phyloP scores from a whole-genome alignment of 176 grass and related monocot species.

The Oryza punctata region DNA sequence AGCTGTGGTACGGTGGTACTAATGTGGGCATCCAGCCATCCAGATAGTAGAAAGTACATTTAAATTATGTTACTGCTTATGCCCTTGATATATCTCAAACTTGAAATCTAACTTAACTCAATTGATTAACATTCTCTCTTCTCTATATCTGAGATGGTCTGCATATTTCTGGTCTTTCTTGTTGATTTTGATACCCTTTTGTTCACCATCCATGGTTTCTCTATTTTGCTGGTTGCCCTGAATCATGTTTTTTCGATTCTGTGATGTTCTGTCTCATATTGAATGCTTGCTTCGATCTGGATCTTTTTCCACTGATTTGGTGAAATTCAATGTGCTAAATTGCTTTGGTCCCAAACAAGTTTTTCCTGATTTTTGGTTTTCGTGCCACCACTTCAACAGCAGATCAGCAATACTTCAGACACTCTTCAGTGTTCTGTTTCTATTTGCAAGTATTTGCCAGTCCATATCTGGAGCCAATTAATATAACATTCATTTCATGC shows the following conservation, averaged over 20 bases:
- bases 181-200: not conserved
- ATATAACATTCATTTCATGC: constrained; percentile 15
- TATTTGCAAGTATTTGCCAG: not conserved
- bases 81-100: not conserved
- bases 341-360: not conserved
- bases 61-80: not conserved
- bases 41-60: not conserved
- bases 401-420: not conserved
- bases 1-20: not conserved
- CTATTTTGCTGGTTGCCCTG: not conserved
- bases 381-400: not conserved
- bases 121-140: not conserved
- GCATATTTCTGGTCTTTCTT: constrained; percentile 11
- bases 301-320: not conserved
- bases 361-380: not conserved
- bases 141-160: not conserved
- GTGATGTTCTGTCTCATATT: not conserved
- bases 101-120: not conserved
- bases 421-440: not conserved
- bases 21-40: not conserved
- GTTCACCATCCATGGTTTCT: not conserved
- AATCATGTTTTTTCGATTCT: not conserved
- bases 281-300: not conserved
- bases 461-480: constrained; percentile 17
- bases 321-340: constrained; percentile 8